phyloP scores from a whole-genome alignment of 2,329 filamentous ascomycete species.

The Cladosporium velox region DNA sequence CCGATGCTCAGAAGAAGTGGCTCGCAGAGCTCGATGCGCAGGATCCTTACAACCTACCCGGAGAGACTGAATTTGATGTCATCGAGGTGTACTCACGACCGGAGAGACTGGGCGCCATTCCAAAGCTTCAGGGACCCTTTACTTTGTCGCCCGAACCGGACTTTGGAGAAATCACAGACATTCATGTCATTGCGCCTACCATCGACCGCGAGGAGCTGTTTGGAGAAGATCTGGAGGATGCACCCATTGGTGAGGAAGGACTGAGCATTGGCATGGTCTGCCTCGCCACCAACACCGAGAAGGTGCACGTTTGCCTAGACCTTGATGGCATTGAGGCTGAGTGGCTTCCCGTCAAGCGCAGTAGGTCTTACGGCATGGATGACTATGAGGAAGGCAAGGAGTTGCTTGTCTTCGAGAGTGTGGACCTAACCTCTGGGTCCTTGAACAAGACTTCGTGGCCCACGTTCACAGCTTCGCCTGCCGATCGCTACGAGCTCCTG shows the following conservation, averaged over 20 bases:
- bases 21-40: slow-evolving; percentile 58
- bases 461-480: slow-evolving; percentile 57
- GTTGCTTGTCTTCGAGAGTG: slow-evolving; percentile 45
- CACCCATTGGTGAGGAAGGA: slow-evolving; percentile 45
- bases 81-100: slow-evolving; percentile 61
- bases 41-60: slow-evolving; percentile 46
- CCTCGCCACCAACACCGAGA: slow-evolving; percentile 56
- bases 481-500: slow-evolving; percentile 60
- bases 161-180: slow-evolving; percentile 61
- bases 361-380: slow-evolving; percentile 29
- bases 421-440: slow-evolving; percentile 34
- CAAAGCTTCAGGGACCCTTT: slow-evolving; percentile 65
- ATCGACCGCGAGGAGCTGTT: slow-evolving; percentile 56
- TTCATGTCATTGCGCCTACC: slow-evolving; percentile 58
- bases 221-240: slow-evolving; percentile 52
- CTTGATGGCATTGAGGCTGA: slow-evolving; percentile 63
- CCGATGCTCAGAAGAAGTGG: slow-evolving; percentile 61
- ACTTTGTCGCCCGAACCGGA: slow-evolving; percentile 53
- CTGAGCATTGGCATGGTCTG: slow-evolving; percentile 60
- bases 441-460: slow-evolving; percentile 45
- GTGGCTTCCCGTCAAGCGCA: slow-evolving; percentile 56
- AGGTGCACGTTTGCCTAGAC: slow-evolving; percentile 62
- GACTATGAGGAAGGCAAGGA: slow-evolving; percentile 32
- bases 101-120: slow-evolving; percentile 55
- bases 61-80: slow-evolving; percentile 44